These are phyloP conservation scores for Alternaria alternata DNA, from an alignment of 2,329 filamentous ascomycete species.

Conservation along the genomic window DNA sequence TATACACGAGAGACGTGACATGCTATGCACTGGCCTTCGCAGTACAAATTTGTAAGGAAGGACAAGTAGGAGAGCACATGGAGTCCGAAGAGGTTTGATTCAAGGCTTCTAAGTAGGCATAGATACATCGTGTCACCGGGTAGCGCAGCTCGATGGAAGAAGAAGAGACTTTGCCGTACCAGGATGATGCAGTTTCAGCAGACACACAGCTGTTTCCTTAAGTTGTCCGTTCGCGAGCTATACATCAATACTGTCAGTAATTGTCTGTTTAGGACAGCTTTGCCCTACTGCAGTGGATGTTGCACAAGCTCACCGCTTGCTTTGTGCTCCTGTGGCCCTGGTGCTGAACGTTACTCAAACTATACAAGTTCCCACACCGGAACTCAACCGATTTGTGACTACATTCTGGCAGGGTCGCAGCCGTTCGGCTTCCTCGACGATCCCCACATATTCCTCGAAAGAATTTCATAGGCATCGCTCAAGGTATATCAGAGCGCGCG, in stretches of 20 bases:
- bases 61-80: neutral
- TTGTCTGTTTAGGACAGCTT: neutral
- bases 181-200: neutral
- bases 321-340: conserved; percentile 21
- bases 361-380: conserved; percentile 22
- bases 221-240: neutral
- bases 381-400: conserved; percentile 36
- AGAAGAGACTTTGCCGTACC: neutral
- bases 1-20: neutral
- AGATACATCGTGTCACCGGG: neutral
- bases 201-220: neutral
- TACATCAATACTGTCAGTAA: neutral
- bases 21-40: neutral
- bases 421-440: neutral
- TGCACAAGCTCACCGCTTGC: conserved; percentile 39
- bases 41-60: neutral
- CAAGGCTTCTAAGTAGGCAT: neutral
- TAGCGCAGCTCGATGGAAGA: neutral
- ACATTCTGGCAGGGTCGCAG: neutral
- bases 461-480: conserved; percentile 10
- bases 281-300: conserved; percentile 9
- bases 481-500: conserved; percentile 2
- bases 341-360: conserved; percentile 28
- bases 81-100: neutral
- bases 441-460: neutral